These are phyloP conservation scores for Fusarium haematococcum DNA, from an alignment of 2,329 filamentous ascomycete species.

Conservation along the genomic window DNA sequence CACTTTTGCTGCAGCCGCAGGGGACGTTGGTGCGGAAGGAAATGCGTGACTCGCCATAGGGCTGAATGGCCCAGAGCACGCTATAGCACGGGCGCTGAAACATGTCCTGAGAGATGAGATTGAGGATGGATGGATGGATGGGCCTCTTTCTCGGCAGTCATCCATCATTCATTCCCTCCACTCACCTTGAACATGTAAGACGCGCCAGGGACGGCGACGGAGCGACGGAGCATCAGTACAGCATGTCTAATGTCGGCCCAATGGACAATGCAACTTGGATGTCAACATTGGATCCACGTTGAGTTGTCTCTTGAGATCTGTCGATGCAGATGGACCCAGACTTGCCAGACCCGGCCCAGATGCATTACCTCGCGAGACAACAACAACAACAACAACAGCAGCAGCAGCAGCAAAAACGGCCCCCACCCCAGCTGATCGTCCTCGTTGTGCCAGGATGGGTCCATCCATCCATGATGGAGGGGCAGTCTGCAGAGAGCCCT, in stretches of 20 bases:
- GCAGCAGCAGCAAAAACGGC: constrained; percentile 1
- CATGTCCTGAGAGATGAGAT: neutral
- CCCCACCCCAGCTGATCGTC: constrained; percentile 22
- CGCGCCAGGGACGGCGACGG: neutral
- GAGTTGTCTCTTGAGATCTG: neutral
- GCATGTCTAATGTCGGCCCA: neutral
- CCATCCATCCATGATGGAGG: neutral
- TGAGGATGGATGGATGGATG: neutral
- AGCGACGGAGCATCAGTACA: neutral
- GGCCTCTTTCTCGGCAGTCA: neutral
- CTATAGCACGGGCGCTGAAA: neutral
- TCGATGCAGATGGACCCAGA: neutral
- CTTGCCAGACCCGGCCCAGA: neutral
- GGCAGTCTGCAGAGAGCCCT: neutral
- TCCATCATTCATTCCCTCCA: neutral
- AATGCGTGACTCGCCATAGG: constrained; percentile 10
- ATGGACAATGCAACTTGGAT: neutral
- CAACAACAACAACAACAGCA: neutral
- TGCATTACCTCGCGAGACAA: neutral
- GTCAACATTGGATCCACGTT: neutral
- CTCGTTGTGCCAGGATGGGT: neutral
- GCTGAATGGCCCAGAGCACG: constrained; percentile 1
- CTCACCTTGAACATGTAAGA: neutral
- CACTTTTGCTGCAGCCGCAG: constrained; percentile 1
- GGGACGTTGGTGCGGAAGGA: neutral